Evolutionary conservation across 345 rosid genomes (phyloP).

Genomic region (Dipteronia dyeriana): DNA sequence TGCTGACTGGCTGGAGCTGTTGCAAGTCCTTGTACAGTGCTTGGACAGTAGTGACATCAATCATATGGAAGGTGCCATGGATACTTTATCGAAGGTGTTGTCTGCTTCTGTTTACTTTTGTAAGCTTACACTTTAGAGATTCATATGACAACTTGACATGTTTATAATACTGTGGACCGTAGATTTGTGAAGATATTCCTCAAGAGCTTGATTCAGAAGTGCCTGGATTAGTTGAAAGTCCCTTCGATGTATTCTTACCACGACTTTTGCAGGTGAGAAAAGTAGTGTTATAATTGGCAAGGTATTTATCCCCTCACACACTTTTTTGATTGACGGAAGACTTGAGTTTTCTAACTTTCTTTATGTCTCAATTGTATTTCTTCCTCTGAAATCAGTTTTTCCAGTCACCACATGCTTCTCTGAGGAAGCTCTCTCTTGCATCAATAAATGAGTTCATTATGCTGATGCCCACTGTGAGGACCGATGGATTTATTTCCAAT

Average conservation of each 20-base stretch:
- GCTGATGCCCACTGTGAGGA: conserved; percentile 96
- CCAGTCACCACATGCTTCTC: conserved; percentile 70
- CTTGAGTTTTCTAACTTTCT: conserved; percentile 3
- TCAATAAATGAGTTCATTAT: conserved; percentile 85
- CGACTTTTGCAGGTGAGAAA: conserved; percentile 67
- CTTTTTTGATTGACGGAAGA: background rate
- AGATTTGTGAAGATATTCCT: conserved; percentile 97
- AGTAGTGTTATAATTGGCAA: background rate
- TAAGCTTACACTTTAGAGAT: background rate
- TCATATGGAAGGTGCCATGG: conserved; percentile 99
- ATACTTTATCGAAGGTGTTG: conserved; percentile 84
- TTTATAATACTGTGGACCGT: conserved; percentile 17
- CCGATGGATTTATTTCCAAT: background rate
- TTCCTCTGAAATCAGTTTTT: conserved; percentile 29
- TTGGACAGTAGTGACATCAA: conserved; percentile 81
- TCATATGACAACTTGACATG: background rate
- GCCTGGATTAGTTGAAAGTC: conserved; percentile 85
- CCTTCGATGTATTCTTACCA: conserved; percentile 78
- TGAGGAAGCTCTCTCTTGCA: conserved; percentile 83
- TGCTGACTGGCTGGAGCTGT: conserved; percentile 82
- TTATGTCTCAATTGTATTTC: background rate
- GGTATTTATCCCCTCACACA: background rate
- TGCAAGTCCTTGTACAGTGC: conserved; percentile 78
- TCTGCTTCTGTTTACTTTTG: background rate
- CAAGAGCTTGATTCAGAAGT: conserved; percentile 85